Base-by-base conservation (phyloP, 192 early-diverging fungal genomes). In the Pecoramyces ruminantium region DNA sequence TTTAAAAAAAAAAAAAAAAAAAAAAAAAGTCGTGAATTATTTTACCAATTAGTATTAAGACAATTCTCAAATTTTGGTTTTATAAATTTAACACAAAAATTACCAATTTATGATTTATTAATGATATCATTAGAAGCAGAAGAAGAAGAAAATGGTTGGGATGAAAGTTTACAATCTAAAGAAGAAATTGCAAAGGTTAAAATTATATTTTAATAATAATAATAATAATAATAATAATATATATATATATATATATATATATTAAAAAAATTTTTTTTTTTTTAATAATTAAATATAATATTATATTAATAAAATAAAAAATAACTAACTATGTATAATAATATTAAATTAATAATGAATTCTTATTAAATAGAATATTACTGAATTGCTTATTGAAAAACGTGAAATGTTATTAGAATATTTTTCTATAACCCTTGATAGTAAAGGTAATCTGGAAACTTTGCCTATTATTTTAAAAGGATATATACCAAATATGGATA, bases 41-140 rank as follows among this genome's bases (percentile, higher is more conserved):
- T 99, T 82, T 96, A 97, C 86, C 96, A 99, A 83, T 86, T 95
- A 2, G 86, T 85, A 38, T 82, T 98, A 21, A 86, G 86, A 28
- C 92, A 94, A 34, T 96, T 99, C 85, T 90, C 89, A 78, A 99
- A 99, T 82, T 96, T 94, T 85, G 97, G 96, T 6, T 87, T 83
- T 34, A 88, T 97, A 29, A 78, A 86, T 27, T 85, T 96, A 38
- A 87, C 92, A 16, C 85, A 83, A 2, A 88, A 94, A 9, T 88
- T 89, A 29, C 84, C 91, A 18, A 92, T 97, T 79, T 82, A 85
- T 78, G 91, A 95, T 0, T 86, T 94, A 77, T 85, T 94, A 12
- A 17, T 88, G 77, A 84, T 96, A 79, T 95, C 95, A 6, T 81
- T 96, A 15, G 85, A 90, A 16, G 82, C 87, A 30, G 89, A 92